Evolutionary conservation across 768 basidiomycete genomes (phyloP).

Genomic region (Dictyophora rubrovolvata): DNA sequence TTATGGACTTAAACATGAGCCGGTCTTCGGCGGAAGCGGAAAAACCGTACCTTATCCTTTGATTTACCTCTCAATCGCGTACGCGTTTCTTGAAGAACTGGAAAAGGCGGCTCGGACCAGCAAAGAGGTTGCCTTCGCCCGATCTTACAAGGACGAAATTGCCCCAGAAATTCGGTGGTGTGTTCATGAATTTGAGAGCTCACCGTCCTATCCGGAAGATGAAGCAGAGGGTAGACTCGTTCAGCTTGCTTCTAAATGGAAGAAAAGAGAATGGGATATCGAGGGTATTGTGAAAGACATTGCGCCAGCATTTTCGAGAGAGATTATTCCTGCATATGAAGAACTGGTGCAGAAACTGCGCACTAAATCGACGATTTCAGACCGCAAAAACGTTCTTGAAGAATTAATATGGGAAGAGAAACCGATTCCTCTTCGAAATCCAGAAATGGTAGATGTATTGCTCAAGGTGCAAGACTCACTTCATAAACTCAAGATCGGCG

Average conservation of each 20-base stretch:
- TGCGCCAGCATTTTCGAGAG: constrained; percentile 42
- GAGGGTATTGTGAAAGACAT: constrained; percentile 63
- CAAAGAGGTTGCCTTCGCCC: constrained; percentile 79
- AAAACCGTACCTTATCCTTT: constrained; percentile 38
- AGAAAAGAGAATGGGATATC: constrained; percentile 66
- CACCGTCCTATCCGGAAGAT: not conserved
- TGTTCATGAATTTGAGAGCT: constrained; percentile 75
- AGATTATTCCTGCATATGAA: constrained; percentile 57
- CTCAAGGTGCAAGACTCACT: constrained; percentile 76
- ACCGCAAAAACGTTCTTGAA: constrained; percentile 42
- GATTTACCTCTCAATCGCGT: constrained; percentile 68
- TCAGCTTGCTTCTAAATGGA: not conserved
- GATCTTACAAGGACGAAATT: constrained; percentile 75
- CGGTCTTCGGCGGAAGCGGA: constrained; percentile 57
- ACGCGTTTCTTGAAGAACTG: constrained; percentile 59
- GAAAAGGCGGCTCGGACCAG: constrained; percentile 55
- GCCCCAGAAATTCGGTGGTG: constrained; percentile 88
- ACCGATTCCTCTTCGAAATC: constrained; percentile 76
- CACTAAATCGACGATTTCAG: constrained; percentile 29
- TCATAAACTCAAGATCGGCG: constrained; percentile 35
- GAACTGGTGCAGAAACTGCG: constrained; percentile 41
- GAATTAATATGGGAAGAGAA: constrained; percentile 71
- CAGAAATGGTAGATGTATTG: constrained; percentile 83
- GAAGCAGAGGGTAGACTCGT: not conserved
- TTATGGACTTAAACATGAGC: not conserved